A percentile compares a stretch with the other conserved stretches of the same genome.
phyloP scores from a whole-genome alignment of 2,329 filamentous ascomycete genomes.

The Aspergillus awamori region DNA sequence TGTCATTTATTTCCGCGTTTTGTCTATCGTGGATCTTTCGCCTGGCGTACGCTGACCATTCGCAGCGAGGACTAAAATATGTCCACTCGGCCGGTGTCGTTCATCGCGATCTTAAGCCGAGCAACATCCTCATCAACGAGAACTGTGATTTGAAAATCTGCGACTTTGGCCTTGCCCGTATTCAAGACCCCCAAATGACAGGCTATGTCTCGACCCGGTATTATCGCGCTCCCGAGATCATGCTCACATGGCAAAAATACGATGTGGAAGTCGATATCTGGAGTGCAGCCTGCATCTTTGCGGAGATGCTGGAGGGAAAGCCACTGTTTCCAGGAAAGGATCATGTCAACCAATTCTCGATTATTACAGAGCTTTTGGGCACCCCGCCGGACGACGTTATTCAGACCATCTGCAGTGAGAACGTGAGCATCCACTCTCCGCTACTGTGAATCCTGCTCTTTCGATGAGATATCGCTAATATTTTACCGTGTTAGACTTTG shows the following conservation, averaged over 20 bases:
- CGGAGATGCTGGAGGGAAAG: conserved; percentile 98
- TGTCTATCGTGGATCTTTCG: not conserved
- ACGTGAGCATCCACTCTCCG: conserved; percentile 60
- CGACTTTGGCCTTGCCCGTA: conserved; percentile 95
- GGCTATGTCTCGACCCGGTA: conserved; percentile 98
- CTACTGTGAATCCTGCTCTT: not conserved
- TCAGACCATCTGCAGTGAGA: conserved; percentile 97
- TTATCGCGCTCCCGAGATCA: conserved; percentile 98
- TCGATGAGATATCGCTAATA: conserved; percentile 28
- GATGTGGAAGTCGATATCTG: conserved; percentile 99
- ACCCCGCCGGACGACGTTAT: conserved; percentile 98
- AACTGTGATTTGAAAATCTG: conserved; percentile 99
- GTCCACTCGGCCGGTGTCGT: conserved; percentile 98
- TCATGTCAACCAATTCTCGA: conserved; percentile 99
- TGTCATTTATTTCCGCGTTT: not conserved
- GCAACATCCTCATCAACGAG: conserved; percentile 99
- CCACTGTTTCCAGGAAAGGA: conserved; percentile 98
- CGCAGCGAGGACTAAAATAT: conserved; percentile 93
- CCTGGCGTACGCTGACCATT: conserved; percentile 23
- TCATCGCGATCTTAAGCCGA: conserved; percentile 95
- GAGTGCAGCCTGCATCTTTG: conserved; percentile 98
- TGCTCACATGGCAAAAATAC: conserved; percentile 99
- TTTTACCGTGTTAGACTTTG: conserved; percentile 67
- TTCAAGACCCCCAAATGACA: conserved; percentile 99
- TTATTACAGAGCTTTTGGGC: conserved; percentile 95